Conservation (phyloP, 2,329 filamentous ascomycete genomes). For the Colletotrichum cuscutae region DNA sequence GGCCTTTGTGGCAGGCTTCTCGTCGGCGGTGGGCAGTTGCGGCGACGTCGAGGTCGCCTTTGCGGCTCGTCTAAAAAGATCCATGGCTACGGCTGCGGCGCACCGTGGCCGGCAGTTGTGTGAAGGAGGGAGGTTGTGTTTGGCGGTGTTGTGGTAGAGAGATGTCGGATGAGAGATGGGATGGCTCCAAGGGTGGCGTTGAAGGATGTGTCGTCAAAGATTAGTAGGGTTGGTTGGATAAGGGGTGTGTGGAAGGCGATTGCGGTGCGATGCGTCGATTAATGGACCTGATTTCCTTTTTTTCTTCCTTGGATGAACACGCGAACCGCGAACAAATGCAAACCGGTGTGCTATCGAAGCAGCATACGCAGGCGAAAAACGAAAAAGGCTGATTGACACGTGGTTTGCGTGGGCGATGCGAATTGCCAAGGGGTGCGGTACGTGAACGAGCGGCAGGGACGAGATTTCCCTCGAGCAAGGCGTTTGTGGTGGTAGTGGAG, state of each 20-base stretch:
- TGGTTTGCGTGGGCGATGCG: conserved; percentile 13
- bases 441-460: conserved; percentile 36
- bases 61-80: conserved; percentile 67
- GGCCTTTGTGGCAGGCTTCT: conserved; percentile 53
- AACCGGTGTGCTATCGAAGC: conserved; percentile 25
- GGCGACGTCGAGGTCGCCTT: conserved; percentile 55
- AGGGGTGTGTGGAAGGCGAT: neutral
- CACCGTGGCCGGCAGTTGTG: conserved; percentile 19
- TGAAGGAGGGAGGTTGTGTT: neutral
- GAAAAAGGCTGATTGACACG: neutral
- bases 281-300: neutral
- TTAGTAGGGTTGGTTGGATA: conserved; percentile 16
- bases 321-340: conserved; percentile 27
- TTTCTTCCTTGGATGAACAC: conserved; percentile 19
- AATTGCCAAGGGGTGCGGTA: conserved; percentile 21
- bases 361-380: neutral
- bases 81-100: conserved; percentile 53
- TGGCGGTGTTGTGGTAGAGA: neutral
- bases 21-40: conserved; percentile 61
- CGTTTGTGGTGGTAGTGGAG: conserved; percentile 7
- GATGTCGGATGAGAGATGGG: conserved; percentile 19
- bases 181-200: conserved; percentile 16
- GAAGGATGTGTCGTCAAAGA: conserved; percentile 10
- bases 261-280: conserved; percentile 3
- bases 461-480: conserved; percentile 31